Conservation (phyloP, 371 early-diverging fungal species). For the Globomyces sp. region DNA sequence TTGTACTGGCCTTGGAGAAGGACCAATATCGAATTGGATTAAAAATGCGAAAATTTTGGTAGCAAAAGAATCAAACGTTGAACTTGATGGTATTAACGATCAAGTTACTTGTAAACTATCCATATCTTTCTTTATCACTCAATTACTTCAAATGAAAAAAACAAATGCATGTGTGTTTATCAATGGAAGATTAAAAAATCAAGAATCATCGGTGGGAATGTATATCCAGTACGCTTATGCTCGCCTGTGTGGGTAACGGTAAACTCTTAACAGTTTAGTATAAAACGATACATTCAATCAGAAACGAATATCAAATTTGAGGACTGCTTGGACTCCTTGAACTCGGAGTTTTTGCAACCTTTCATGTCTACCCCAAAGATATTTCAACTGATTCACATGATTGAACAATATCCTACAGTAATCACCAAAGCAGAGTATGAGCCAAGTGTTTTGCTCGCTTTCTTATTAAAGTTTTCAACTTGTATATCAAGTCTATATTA, state of each 20-base stretch:
- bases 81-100: too few species aligned
- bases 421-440: neutral
- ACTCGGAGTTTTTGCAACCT: neutral
- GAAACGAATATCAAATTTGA: neutral
- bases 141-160: too few species aligned
- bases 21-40: too few species aligned
- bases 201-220: neutral
- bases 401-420: neutral
- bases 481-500: conserved; percentile 10
- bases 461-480: neutral
- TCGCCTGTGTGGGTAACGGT: neutral
- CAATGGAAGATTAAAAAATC: too few species aligned
- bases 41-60: too few species aligned
- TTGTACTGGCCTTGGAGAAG: too few species aligned
- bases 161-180: too few species aligned
- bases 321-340: neutral
- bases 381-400: neutral
- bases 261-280: neutral
- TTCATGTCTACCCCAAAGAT: neutral
- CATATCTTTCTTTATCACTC: too few species aligned
- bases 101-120: too few species aligned
- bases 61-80: too few species aligned
- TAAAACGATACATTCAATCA: neutral
- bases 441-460: neutral
- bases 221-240: conserved; percentile 14